These are phyloP conservation scores for Cupressus sempervirens DNA, from an alignment of 75 land plant species.

Conservation along the genomic window DNA sequence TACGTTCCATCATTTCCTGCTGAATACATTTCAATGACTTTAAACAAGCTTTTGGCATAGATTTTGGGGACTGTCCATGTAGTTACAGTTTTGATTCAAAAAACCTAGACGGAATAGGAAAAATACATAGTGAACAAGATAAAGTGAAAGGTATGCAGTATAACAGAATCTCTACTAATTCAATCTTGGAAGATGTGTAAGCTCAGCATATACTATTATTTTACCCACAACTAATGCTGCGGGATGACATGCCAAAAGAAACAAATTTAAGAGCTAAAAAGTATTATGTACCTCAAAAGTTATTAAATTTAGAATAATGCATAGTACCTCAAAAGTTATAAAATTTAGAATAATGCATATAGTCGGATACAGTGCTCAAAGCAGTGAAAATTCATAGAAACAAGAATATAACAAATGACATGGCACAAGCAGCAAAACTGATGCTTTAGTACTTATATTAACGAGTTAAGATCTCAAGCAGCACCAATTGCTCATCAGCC, in stretches of 20 bases:
- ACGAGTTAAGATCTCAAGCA: neutral
- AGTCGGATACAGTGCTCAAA: neutral
- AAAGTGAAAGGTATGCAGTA: no score
- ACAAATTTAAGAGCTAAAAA: neutral
- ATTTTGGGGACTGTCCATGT: neutral
- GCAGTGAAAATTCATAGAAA: neutral
- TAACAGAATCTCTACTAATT: neutral
- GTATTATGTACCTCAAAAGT: neutral
- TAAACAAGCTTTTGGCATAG: neutral
- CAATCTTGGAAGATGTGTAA: neutral
- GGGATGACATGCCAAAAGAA: neutral
- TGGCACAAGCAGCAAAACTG: neutral
- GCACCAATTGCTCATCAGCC: neutral
- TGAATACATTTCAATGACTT: neutral
- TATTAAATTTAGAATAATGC: neutral
- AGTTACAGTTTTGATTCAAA: neutral
- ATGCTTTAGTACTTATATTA: neutral
- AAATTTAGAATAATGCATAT: neutral
- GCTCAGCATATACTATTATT: neutral
- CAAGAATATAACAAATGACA: neutral
- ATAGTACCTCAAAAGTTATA: neutral
- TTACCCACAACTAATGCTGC: neutral
- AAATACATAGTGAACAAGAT: no score
- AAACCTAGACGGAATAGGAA: neutral
- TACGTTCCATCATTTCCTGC: conserved; percentile 34